A percentile compares a stretch with the other conserved stretches of the same genome.
These are phyloP conservation scores for Waltergamsia citrina DNA, from an alignment of 2,329 filamentous ascomycete species.

Conservation along the genomic window DNA sequence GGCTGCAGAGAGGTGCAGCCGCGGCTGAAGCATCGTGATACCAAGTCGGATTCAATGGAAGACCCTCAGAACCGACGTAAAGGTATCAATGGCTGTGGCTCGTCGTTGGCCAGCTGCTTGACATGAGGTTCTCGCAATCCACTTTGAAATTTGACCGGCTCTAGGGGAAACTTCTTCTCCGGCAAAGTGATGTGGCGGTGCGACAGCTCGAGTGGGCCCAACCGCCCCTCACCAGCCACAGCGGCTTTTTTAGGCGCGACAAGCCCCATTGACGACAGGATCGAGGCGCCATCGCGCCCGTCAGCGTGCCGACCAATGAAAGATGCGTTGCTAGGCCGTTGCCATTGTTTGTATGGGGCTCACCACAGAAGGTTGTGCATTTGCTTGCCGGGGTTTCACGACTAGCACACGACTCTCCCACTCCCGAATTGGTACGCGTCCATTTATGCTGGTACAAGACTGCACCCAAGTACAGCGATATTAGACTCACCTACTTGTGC, in stretches of 20 bases:
- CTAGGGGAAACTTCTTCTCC: neutral
- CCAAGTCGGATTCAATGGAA: neutral
- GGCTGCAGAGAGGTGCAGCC: conserved; percentile 16
- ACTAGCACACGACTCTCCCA: no score
- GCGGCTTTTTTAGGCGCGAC: neutral
- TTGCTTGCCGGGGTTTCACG: neutral
- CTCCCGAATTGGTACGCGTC: neutral
- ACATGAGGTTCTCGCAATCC: neutral
- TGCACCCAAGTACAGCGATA: no score
- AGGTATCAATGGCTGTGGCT: neutral
- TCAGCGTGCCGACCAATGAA: conserved; percentile 1
- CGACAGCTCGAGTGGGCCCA: no score
- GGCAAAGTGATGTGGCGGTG: neutral
- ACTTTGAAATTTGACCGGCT: conserved; percentile 4
- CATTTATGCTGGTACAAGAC: no score
- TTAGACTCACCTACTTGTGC: no score
- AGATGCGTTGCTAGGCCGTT: conserved; percentile 2
- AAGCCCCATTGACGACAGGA: conserved; percentile 1
- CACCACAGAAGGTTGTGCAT: neutral
- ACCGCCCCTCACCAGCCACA: neutral
- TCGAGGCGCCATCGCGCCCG: conserved; percentile 1
- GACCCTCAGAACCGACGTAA: neutral
- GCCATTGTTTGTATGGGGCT: conserved; percentile 3
- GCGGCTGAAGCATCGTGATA: conserved; percentile 18
- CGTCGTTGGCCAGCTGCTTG: no score